Conservation (phyloP, 1,284 basidiomycete species). For the Inonotus hispidus region DNA sequence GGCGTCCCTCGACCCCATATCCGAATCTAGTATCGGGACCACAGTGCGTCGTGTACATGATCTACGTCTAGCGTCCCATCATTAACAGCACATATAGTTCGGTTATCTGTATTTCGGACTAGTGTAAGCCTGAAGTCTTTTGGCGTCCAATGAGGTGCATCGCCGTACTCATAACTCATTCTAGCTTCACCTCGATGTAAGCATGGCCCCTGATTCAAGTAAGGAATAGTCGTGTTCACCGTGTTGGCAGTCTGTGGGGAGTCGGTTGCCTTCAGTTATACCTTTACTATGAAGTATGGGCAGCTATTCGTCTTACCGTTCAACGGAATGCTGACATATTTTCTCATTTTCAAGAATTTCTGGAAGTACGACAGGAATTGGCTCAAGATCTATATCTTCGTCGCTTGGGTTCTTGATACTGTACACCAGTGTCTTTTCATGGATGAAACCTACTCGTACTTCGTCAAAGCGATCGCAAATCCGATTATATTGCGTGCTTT, state of each 20-base stretch:
- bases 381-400: neutral
- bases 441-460: neutral
- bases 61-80: too few relatives aligned
- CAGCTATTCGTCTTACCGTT: neutral
- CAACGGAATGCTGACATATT: too few relatives aligned
- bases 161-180: neutral
- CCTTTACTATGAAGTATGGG: neutral
- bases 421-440: neutral
- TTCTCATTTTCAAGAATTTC: neutral
- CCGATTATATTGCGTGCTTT: neutral
- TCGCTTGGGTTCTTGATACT: neutral
- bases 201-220: neutral
- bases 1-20: too few relatives aligned
- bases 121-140: neutral
- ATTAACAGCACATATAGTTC: too few relatives aligned
- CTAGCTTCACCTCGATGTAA: neutral
- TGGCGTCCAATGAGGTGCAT: too few relatives aligned
- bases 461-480: neutral
- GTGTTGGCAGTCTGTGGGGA: neutral
- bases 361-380: neutral
- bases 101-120: neutral
- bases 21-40: too few relatives aligned
- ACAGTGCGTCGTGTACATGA: too few relatives aligned
- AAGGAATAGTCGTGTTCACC: too few relatives aligned
- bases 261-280: neutral